phyloP scores from a whole-genome alignment of 2,329 filamentous ascomycete genomes.

The Fusarium euwallaceae region DNA sequence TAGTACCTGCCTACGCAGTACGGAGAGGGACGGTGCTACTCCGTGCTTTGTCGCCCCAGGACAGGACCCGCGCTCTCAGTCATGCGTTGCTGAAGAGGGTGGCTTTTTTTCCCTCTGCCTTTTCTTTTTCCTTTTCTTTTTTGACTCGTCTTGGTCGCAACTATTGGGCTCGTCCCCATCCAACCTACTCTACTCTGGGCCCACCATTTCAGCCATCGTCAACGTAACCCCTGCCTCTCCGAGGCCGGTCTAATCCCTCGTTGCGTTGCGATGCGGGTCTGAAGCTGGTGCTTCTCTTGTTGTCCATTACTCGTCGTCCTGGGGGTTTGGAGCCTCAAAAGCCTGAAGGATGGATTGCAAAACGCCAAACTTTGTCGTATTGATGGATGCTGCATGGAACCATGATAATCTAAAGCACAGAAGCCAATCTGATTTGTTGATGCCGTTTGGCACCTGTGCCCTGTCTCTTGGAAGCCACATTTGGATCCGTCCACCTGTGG shows the following conservation, averaged over 20 bases:
- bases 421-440: conserved; percentile 32
- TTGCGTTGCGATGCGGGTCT: conserved; percentile 6
- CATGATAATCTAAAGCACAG: conserved; percentile 22
- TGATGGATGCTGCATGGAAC: conserved; percentile 11
- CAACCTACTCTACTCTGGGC: conserved; percentile 28
- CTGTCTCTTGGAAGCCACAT: conserved; percentile 29
- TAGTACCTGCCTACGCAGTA: conserved; percentile 18
- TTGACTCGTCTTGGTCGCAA: conserved; percentile 27
- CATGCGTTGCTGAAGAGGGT: conserved; percentile 34
- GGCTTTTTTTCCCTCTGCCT: conserved; percentile 33
- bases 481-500: conserved; percentile 37
- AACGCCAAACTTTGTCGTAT: conserved; percentile 11
- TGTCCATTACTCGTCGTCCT: conserved; percentile 9
- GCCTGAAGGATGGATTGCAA: background rate
- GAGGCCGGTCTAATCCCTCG: conserved; percentile 20
- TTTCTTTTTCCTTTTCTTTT: conserved; percentile 34
- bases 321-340: conserved; percentile 1
- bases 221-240: conserved; percentile 33
- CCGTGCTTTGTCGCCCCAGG: conserved; percentile 27
- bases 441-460: conserved; percentile 18
- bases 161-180: conserved; percentile 37
- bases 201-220: conserved; percentile 45
- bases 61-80: conserved; percentile 34
- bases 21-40: conserved; percentile 9
- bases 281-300: conserved; percentile 4